Evolutionary conservation across 2,329 filamentous ascomycete species (phyloP), one percentile per base, ranked within the genome.

Genomic region (Hysterium pulicare): DNA sequence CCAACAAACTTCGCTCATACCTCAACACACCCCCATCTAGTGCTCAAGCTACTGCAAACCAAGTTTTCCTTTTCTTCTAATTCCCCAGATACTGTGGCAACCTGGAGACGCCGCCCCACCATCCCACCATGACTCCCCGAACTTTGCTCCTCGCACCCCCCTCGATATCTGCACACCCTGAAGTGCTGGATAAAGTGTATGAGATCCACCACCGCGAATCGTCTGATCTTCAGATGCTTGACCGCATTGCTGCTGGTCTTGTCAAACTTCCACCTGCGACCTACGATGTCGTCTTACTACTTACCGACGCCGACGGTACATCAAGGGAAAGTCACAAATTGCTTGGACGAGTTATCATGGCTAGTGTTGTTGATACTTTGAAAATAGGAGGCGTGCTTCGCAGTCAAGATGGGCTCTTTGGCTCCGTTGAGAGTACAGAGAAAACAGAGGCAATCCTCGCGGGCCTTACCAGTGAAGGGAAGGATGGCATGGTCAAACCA

Each of bases 191-290:
- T 51, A 72, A 74, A 53, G 75, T 93, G 48, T 80, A 95, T 58
- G 75, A 82, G 45, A 74, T 81, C 44, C 83, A 88, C 71, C 83
- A 93, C 66, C 84, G 89, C 61, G 72, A 77, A 50, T 74, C 78
- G 34, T 91, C 90, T 48, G 93, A 98, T 63, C 77, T 98, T 40
- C 93, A 97, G 69, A 98, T 98, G 93, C 86, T 98, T 48, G 93
- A 98, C 71, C 88, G 93, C 39, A 79, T 98, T 31, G 82, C 87
- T 2, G 80, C 87, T 26, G 89, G 89, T 48, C 76, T 95, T 28
- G 87, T 93, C 44, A 74, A 82, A 6, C 82, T 98, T 0, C 86
- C 90, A 1, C 55, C 79, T 41, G 73, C 80, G 37, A 86, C 87
- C 41, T 98, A 98, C 73, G 87, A 94, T 64, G 71, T 86, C 33